phyloP scores from a whole-genome alignment of 345 rosid species.

The Ailanthus altissimus region DNA sequence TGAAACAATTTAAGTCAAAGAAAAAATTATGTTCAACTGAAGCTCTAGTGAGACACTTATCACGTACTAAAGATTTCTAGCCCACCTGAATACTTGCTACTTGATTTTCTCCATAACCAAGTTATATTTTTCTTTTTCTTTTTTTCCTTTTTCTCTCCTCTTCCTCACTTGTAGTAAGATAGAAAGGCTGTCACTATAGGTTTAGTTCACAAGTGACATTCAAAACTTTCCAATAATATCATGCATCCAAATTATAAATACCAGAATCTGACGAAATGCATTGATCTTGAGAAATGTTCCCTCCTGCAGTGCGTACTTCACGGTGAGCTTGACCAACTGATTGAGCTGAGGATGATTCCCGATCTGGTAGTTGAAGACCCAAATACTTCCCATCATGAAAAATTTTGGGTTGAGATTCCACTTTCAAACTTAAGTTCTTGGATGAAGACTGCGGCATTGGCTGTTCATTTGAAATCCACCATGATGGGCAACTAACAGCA shows the following conservation, averaged over 20 bases:
- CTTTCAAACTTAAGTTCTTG: constrained; percentile 30
- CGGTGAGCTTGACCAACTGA: constrained; percentile 39
- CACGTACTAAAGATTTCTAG: neutral
- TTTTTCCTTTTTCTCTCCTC: neutral
- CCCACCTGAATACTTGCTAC: neutral
- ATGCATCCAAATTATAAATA: constrained; percentile 20
- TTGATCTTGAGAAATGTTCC: constrained; percentile 41
- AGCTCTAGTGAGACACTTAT: neutral
- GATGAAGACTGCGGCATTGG: constrained; percentile 21
- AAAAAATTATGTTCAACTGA: neutral
- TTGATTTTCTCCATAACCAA: neutral
- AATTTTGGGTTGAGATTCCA: constrained; percentile 28
- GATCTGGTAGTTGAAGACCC: constrained; percentile 41
- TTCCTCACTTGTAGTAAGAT: neutral
- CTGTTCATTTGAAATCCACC: constrained; percentile 44
- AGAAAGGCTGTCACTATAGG: neutral
- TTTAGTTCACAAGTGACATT: neutral
- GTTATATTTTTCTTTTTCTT: neutral
- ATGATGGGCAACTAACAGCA: constrained; percentile 28
- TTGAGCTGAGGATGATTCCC: constrained; percentile 39
- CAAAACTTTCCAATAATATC: neutral
- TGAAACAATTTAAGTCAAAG: neutral
- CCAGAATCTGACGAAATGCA: constrained; percentile 47
- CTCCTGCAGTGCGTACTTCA: constrained; percentile 33
- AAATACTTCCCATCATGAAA: constrained; percentile 33